Base-by-base conservation (phyloP, 2,329 filamentous ascomycete genomes). In the Aureobasidium pullulans region DNA sequence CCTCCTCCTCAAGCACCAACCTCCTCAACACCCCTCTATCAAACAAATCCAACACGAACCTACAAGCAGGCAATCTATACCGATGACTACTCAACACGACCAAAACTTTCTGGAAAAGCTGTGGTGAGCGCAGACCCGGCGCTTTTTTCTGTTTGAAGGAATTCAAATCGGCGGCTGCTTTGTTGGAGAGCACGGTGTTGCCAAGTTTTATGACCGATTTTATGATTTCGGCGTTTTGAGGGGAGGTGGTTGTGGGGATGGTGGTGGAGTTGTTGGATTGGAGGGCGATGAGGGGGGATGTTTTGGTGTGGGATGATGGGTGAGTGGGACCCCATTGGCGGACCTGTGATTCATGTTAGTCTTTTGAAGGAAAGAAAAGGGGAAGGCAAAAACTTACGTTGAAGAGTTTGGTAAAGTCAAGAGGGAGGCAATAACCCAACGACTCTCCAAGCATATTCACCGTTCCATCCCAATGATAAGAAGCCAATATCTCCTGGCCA, bases 11-110 rank as follows among this genome's bases (percentile, higher is more conserved):
- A 60, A 96, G 85, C 11, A 99, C 88, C 62, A 96, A 89, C 64
- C 84, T 84, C 63, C 91, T 81, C 74, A 97, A 80, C 44, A 97
- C 89, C 61, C 84, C 86, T 74, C 93, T 94, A 68, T 97, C 93
- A 68, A 99, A 99, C 23, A 99, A 76, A 70, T 97, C 94, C 61
- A 97, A 86, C 37, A 96, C 88, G 74, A 96, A 92, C 47, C 93
- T 86, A 62, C 93, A 87, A 31, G 95, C 88, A 1, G 87, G 87
- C 2, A 99, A 81, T 23, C 91, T 84, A 73, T 94, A 97, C 70
- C 95, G 90, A 67, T 96, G 93, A 65, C 84, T 86, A 72, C 96
- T 91, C 61, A 99, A 80, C 50, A 97, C 80, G 8, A 84, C 83
- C 78, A 99, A 86, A 48, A 94, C 86, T 68, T 91, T 89, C 65